These are phyloP conservation scores for Talaromyces thailandensis DNA, from an alignment of 495 filamentous ascomycete species.

Conservation along the genomic window DNA sequence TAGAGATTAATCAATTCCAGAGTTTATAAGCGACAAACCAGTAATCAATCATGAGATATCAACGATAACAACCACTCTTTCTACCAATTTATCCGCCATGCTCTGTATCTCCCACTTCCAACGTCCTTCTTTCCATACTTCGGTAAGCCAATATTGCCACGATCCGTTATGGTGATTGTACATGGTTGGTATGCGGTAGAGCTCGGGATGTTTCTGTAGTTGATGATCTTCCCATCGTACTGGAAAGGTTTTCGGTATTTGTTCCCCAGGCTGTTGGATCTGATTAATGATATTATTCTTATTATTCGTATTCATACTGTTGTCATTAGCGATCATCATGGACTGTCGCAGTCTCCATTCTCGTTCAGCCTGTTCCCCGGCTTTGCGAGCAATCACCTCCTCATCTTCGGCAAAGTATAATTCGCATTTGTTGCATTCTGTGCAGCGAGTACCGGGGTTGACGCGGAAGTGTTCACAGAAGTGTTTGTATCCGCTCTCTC, in stretches of 20 bases:
- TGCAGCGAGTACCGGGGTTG: slow-evolving; percentile 59
- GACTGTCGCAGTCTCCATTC: slow-evolving; percentile 67
- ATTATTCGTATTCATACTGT: not conserved
- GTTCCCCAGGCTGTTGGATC: not conserved
- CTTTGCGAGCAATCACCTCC: slow-evolving; percentile 62
- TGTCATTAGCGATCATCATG: slow-evolving; percentile 8
- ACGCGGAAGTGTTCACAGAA: slow-evolving; percentile 93
- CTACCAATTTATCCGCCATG: slow-evolving; percentile 38
- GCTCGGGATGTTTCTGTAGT: not conserved
- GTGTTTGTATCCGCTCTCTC: slow-evolving; percentile 67
- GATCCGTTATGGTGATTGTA: not conserved
- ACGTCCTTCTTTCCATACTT: slow-evolving; percentile 27
- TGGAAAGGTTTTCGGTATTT: not conserved
- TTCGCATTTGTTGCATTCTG: slow-evolving; percentile 78
- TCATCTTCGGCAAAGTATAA: slow-evolving; percentile 84
- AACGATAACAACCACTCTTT: slow-evolving; percentile 28
- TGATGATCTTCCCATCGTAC: not conserved
- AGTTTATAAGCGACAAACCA: not conserved
- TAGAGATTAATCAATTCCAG: not conserved
- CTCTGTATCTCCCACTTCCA: slow-evolving; percentile 38
- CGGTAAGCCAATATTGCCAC: slow-evolving; percentile 29
- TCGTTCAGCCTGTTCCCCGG: slow-evolving; percentile 69
- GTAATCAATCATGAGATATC: slow-evolving; percentile 11
- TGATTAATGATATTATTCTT: not conserved
- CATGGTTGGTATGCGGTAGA: not conserved